Evolutionary conservation across 495 filamentous ascomycete genomes (phyloP).

Genomic region (Amphirosellinia nigrospora): DNA sequence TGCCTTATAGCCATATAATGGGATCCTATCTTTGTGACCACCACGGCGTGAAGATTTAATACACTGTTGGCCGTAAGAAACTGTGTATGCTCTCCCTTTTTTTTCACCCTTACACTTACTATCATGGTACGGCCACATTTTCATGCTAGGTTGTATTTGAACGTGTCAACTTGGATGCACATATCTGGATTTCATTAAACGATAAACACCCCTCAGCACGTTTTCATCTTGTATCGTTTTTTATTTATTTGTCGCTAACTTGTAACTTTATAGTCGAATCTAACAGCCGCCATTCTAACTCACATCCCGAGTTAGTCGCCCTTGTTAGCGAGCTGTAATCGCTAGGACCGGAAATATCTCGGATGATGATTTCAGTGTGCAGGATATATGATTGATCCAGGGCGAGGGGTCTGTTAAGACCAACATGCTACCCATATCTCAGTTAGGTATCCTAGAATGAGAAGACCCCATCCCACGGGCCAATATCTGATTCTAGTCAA

Average conservation of each 20-base stretch:
- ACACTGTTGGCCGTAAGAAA: background rate
- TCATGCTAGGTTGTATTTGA: slow-evolving; percentile 51
- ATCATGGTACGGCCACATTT: slow-evolving; percentile 43
- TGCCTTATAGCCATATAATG: background rate
- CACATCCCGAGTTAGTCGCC: background rate
- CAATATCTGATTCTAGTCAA: background rate
- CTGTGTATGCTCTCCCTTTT: background rate
- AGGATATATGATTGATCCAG: background rate
- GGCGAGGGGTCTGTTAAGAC: background rate
- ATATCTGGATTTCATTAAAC: slow-evolving; percentile 41
- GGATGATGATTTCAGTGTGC: background rate
- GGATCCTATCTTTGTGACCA: background rate
- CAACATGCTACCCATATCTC: background rate
- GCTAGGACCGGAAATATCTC: background rate
- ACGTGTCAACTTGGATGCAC: slow-evolving; percentile 42
- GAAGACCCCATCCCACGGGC: background rate
- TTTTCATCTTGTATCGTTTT: background rate
- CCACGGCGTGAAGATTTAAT: background rate
- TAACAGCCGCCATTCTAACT: background rate
- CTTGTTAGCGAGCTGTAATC: background rate
- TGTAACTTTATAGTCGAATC: background rate
- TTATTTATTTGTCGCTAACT: background rate
- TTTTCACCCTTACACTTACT: background rate
- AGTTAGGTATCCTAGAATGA: background rate
- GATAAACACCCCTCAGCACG: slow-evolving; percentile 11